Evolutionary conservation across 2,329 filamentous ascomycete genomes (phyloP), one percentile per base, ranked within the genome.

Genomic region (Hansfordia pulvinata): DNA sequence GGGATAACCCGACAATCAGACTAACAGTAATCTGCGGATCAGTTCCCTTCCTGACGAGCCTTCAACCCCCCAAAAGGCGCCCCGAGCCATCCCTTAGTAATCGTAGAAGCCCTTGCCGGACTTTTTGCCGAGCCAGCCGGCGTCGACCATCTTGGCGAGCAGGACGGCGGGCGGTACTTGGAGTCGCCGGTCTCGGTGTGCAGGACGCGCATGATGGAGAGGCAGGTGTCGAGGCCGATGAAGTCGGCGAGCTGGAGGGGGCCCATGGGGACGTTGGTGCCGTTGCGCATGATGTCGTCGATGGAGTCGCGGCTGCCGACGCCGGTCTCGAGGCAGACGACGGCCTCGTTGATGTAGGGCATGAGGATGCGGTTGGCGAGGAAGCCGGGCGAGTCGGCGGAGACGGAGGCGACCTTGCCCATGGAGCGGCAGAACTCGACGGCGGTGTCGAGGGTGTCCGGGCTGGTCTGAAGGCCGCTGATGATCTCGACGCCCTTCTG

Each of bases 401-500:
- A 93, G 17, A 81, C 70, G 4, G 86, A 92, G 0, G 85, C 61
- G 27, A 96, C 67, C 60, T 98, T 98, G 44, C 86, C 88, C 82
- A 98, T 93, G 33, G 73, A 73, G 56, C 79, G 73, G 55, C 88
- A 88, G 48, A 98, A 88, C 5, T 70, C 77, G 8, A 96, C 57
- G 3, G 90, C 84, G 0, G 78, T 82, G 11, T 83, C 76, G 23
- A 94, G 58, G 2, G 90, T 96, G 34, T 71, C 68, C 39, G 74
- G 60, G 31, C 82, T 90, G 3, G 90, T 98, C 54, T 98, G 90
- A 17, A 98, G 64, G 17, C 85, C 90, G 27, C 81, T 77, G 50
- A 98, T 96, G 44, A 98, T 94, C 58, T 98, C 90, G 5, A 98
- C 90, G 27, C 90, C 90, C 55, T 93, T 93, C 50, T 96, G 90